Evolutionary conservation across 768 basidiomycete species (phyloP).

Genomic region (Sarcodon aspratus): DNA sequence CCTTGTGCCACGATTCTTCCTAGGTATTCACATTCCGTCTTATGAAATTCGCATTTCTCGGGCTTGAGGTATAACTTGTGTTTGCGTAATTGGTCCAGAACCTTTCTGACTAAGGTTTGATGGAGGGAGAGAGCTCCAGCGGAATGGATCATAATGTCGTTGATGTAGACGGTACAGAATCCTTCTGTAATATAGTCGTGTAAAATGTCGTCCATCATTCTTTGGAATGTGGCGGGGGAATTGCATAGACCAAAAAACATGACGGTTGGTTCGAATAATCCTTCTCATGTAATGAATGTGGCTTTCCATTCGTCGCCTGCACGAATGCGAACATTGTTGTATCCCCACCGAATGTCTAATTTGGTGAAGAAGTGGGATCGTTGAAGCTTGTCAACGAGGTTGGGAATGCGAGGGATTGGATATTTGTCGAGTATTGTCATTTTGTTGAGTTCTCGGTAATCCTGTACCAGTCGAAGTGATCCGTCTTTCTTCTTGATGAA

Average conservation of each 20-base stretch:
- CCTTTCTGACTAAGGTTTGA: constrained; percentile 2
- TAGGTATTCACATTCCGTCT: constrained; percentile 16
- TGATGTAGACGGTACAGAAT: constrained; percentile 26
- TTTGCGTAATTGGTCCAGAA: constrained; percentile 15
- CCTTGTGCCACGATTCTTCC: constrained; percentile 13
- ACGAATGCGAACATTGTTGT: constrained; percentile 21
- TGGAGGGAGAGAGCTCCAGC: constrained; percentile 13
- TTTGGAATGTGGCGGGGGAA: constrained; percentile 22
- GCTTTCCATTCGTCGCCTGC: constrained; percentile 30
- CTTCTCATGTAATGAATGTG: constrained; percentile 22
- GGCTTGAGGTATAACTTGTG: constrained; percentile 22
- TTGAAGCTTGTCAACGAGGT: constrained; percentile 7
- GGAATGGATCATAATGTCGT: constrained; percentile 30
- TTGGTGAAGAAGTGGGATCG: constrained; percentile 13
- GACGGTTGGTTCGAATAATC: constrained; percentile 24
- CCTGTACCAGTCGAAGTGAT: constrained; percentile 16
- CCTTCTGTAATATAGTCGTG: constrained; percentile 15
- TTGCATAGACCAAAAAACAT: constrained; percentile 28
- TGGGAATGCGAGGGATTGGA: constrained; percentile 8
- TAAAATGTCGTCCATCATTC: constrained; percentile 17
- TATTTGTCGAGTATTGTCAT: constrained; percentile 9
- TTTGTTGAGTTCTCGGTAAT: constrained; percentile 16
- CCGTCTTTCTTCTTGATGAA: constrained; percentile 27
- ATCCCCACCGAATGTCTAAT: constrained; percentile 10
- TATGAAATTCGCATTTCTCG: constrained; percentile 21